Evolutionary conservation across 192 early-diverging fungal genomes (phyloP), one percentile per base, ranked within the genome.

Genomic region (Backusella tarrabulga): DNA sequence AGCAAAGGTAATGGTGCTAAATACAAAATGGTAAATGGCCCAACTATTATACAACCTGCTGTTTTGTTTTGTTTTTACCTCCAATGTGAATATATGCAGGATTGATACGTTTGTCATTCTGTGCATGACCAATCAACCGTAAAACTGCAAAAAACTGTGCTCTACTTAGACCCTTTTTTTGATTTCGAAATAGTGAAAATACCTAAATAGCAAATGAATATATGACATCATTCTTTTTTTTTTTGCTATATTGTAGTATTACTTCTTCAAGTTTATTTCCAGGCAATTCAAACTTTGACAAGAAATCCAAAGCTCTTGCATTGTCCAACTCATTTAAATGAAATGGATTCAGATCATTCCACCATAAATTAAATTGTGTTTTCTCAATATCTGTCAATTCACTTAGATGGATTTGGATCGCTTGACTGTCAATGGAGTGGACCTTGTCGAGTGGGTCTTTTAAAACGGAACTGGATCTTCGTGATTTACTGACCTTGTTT

Each of bases 91-190:
- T 71, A 26, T 79, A 36, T 60, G 78, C 77, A 44, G 50, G 77
- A 26, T 63, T 75, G 23, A 82, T 52, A 21, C 26, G 26, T 29
- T 77, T 71, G 38, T 74, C 81, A 68, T 76, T 79, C 41, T 82
- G 81, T 23, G 77, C 81, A 76, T 82, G 81, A 15, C 74, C 73
- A 72, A 79, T 73, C 15, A 82, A 46, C 35, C 81, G 72, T 9
- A 82, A 44, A 7, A 82, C 54, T 67, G 81, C 81, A 70, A 75
- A 82, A 52, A 82, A 82, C 23, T 79, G 77, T 35, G 42, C 54
- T 34, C 78, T 77, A 6, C 2, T 76, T 40, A 80, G 46, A n/a
- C 73, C 77, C 3, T 74, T 74, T 21, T 41, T 70, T 11, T 70
- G 71, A 73, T 63, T 68, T 44, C 76, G 73, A 72, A 76, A 82